Evolutionary conservation across 176 grass and related monocot species (phyloP), one percentile per base, ranked within the genome.

Genomic region (Eremochloa ophiuroides): DNA sequence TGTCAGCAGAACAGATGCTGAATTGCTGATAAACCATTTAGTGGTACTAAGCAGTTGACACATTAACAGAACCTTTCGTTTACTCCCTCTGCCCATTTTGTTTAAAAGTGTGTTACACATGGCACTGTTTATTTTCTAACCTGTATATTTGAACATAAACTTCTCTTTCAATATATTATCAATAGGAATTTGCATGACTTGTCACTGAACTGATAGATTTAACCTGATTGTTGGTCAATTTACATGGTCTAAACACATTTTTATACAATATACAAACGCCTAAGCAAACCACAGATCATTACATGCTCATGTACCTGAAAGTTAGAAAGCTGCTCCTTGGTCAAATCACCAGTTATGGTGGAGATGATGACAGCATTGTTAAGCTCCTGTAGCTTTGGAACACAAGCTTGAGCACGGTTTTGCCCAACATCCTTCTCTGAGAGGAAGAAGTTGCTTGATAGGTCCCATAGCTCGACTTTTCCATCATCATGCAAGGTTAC

Each of bases 381-480:
- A 48, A 97, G 87, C 68, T 97, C 91, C 34, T 97, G 94, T 27
- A 97, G 76, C 82, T 97, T 94, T 71, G 77, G 25, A 62, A 90
- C 82, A 75, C 85, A 93, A 30, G 82, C 91, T 56, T 68, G 71
- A 55, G 91, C 88, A 14, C 91, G 82, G 35, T 90, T 93, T 67
- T 86, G 82, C 27, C 89, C 87, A 86, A 97, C 74, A 83, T 97
- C 94, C 69, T 77, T 85, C 81, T 97, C 86, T 23, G 89, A 93
- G 75, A 97, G 85, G 86, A 94, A 94, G 51, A 97, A 94, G 75
- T 94, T 97, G 71, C 91, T 71, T 66, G 94, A 90, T 40, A 97
- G 82, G 78, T 97, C 94, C 91, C 91, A 93, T 47, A 93, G 28
- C 51, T 97, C 91, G 22, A 91, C 94, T 17, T 93, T 83, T 31